Conservation (phyloP, 441 rosid species). For the Croton setiger region DNA sequence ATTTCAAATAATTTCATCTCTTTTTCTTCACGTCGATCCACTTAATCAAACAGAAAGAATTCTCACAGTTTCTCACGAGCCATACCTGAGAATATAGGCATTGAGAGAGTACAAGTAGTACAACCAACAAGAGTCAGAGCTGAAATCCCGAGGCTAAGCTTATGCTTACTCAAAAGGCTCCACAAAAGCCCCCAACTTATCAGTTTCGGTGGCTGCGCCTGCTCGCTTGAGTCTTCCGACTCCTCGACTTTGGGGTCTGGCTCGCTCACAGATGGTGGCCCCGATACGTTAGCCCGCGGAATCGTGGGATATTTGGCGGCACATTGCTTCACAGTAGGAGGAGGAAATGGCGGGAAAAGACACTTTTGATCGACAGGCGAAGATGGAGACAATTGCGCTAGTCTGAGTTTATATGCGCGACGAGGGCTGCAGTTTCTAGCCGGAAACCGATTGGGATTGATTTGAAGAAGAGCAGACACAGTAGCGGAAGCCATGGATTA, state of each 20-base stretch:
- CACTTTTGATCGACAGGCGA: slow-evolving; percentile 22
- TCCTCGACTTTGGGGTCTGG: slow-evolving; percentile 43
- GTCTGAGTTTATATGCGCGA: not conserved
- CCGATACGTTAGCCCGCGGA: slow-evolving; percentile 66
- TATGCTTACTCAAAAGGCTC: slow-evolving; percentile 57
- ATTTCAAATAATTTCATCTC: not conserved
- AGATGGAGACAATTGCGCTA: not conserved
- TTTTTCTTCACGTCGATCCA: not conserved
- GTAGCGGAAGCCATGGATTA: slow-evolving; percentile 39
- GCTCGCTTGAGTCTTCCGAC: slow-evolving; percentile 25
- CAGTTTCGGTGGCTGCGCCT: slow-evolving; percentile 34
- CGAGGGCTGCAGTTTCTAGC: slow-evolving; percentile 22
- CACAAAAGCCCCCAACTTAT: slow-evolving; percentile 62
- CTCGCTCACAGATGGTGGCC: slow-evolving; percentile 60
- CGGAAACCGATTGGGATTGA: slow-evolving; percentile 30
- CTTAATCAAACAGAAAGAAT: not conserved
- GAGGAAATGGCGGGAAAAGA: slow-evolving; percentile 32
- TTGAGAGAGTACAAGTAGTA: slow-evolving; percentile 74
- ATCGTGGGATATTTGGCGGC: slow-evolving; percentile 18
- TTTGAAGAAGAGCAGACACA: slow-evolving; percentile 36
- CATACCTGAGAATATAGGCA: slow-evolving; percentile 84
- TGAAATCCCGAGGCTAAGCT: slow-evolving; percentile 46
- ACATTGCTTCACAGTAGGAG: slow-evolving; percentile 14
- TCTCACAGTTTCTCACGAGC: not conserved
- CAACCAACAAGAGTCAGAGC: slow-evolving; percentile 53